Conservation (phyloP, 495 filamentous ascomycete species). For the Margaritispora aquatica region DNA sequence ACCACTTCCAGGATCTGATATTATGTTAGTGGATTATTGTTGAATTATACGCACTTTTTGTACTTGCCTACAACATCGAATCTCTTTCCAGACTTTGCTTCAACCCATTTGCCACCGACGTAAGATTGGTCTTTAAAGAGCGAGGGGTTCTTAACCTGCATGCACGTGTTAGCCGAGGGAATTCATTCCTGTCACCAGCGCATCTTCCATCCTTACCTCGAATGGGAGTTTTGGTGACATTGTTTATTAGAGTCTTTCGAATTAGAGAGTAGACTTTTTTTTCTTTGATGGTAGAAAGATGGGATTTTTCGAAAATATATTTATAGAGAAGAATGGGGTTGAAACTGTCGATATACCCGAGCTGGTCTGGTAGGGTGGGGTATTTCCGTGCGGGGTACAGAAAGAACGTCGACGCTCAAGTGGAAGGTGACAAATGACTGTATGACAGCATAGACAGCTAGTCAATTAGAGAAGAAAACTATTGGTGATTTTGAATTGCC, state of each 20-base stretch:
- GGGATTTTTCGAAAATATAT: neutral
- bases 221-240: conserved; percentile 17
- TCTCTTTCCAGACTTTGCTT: conserved; percentile 52
- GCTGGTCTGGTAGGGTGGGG: neutral
- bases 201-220: conserved; percentile 7
- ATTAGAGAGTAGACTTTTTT: neutral
- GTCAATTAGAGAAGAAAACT: too few relatives aligned
- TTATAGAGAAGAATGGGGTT: neutral
- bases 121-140: conserved; percentile 56
- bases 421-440: neutral
- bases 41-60: neutral
- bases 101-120: conserved; percentile 56
- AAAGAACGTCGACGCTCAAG: neutral
- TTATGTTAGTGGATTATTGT: neutral
- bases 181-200: neutral
- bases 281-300: too few relatives aligned
- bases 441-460: neutral
- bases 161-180: conserved; percentile 9
- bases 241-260: neutral
- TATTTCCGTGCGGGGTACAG: neutral
- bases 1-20: conserved; percentile 56
- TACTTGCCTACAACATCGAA: conserved; percentile 59
- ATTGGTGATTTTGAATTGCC: neutral
- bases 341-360: neutral
- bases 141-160: conserved; percentile 49